Evolutionary conservation across 164 flowering plant genomes (phyloP), one percentile per base, ranked within the genome.

Genomic region (Saururus chinensis): DNA sequence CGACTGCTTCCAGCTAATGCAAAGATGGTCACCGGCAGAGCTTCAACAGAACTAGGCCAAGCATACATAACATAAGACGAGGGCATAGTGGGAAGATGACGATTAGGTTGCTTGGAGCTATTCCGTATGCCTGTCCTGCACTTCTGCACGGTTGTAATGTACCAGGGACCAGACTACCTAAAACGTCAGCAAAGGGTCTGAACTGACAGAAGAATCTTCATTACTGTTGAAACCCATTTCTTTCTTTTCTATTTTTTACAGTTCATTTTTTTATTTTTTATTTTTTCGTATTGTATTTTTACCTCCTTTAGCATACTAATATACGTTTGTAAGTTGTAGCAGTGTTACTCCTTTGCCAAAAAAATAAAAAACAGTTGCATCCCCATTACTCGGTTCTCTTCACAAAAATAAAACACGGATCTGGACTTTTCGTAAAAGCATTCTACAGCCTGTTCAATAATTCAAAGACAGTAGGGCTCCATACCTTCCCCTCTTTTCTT

Each of bases 181-280:
- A 52, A 71, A 74, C 80, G 81, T 83, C 88, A 80, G 78, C 82
- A 75, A 63, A 74, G 74, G 74, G 71, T 62, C 65, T 58, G 62
- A 66, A 61, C 80, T 81, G 88, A 79, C 82, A 81, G 68, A 77
- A 79, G 84, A 79, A 80, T 82, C 84, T 79, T 77, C 83, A 83
- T 85, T 76, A 74, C 82, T 80, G 75, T 65, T 69, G 70, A 77
- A 9, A 30, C n/a, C 41, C 41, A n/a, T 37, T 72, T 69, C 69
- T 64, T 64, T 63, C 66, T 40, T 58, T 54, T 67, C 42, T 24
- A 22, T 48, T 49, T 45, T 62, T 57, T 66, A 20, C 37, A 40
- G 16, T 21, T 22, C 25, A 24, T 24, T 7, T 55, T 21, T n/a
- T n/a, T 19, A 21, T 23, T 21, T 23, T 21, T 53, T 53, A 9